Base-by-base conservation (phyloP, 148 eudicot genomes). In the Cornus kousa region DNA sequence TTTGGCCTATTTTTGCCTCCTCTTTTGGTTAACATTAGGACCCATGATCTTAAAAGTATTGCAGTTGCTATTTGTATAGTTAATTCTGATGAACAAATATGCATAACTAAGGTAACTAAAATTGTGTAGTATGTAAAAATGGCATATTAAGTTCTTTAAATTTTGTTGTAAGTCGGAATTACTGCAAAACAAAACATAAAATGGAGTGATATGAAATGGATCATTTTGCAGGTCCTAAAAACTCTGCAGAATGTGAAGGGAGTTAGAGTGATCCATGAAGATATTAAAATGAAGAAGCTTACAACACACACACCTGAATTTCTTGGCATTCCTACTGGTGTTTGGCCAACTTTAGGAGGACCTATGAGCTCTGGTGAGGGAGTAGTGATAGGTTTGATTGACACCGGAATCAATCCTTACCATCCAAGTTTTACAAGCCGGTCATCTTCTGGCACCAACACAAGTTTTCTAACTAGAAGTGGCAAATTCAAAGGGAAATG, bases 261-360 rank as follows among this genome's bases (percentile, higher is more conserved):
- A 81, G 88, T 91, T 17, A 84, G 88, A 82, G 82, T 82, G 10
- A 74, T 89, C 62, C 79, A 91, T 28, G 89, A 91, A 82, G 94
- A 91, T 64, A 72, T 84, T 0, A 89, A 77, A 76, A 68, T 91
- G 80, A 64, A 84, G 81, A 91, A 87, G 73, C 32, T 84, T 43
- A 91, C 94, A 31, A 89, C 94, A 67, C 90, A 90, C 80, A 91
- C 90, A 20, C 94, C 94, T 11, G 94, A 89, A 48, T 87, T 83
- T 79, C 83, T 89, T 33, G 90, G 92, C 8, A 82, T 91, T 55
- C 81, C 90, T 67, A 40, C 31, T 33, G 88, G 89, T 74, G 88
- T 86, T 67, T 91, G 94, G 94, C 92, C 88, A 33, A 62, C 74
- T 16, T 70, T 91, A 37, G 94, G 94, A 24, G 92, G 90, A 43